phyloP scores from a whole-genome alignment of 129 eudicot species.

The Escallonia rubra region DNA sequence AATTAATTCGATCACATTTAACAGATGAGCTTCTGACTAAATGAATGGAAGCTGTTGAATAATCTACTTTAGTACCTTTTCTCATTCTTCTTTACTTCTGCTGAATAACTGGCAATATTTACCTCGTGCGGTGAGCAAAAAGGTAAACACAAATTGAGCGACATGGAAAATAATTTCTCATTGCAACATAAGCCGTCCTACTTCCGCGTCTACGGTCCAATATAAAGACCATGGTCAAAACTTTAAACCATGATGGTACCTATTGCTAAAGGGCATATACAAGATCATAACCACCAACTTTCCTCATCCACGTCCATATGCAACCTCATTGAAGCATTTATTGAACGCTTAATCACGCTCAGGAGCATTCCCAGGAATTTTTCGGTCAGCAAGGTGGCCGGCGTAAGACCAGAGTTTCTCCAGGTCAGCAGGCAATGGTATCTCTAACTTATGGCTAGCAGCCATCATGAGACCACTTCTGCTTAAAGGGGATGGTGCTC shows the following conservation, averaged over 20 bases:
- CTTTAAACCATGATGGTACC: constrained; percentile 17
- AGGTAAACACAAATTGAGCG: background rate
- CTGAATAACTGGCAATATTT: too few species aligned
- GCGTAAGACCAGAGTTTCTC: constrained; percentile 76
- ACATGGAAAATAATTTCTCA: background rate
- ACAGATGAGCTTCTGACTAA: too few species aligned
- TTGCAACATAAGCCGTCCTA: background rate
- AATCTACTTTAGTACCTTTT: too few species aligned
- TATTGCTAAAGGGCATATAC: constrained; percentile 15
- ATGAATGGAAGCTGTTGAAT: too few species aligned
- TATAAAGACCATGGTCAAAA: constrained; percentile 8
- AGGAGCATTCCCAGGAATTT: constrained; percentile 53
- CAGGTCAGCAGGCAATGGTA: constrained; percentile 41
- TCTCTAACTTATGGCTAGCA: constrained; percentile 32
- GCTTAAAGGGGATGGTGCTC: constrained; percentile 31
- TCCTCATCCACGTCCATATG: background rate
- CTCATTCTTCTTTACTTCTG: too few species aligned
- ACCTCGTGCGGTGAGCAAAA: background rate
- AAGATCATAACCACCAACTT: constrained; percentile 3
- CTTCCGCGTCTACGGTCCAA: background rate
- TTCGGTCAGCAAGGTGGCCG: constrained; percentile 50
- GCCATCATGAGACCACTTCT: constrained; percentile 21
- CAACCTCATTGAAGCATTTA: background rate
- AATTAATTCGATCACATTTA: too few species aligned
- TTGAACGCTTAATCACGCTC: constrained; percentile 54